Conservation (phyloP, 768 basidiomycete genomes). For the Lanmaoa pseudosensibilis region DNA sequence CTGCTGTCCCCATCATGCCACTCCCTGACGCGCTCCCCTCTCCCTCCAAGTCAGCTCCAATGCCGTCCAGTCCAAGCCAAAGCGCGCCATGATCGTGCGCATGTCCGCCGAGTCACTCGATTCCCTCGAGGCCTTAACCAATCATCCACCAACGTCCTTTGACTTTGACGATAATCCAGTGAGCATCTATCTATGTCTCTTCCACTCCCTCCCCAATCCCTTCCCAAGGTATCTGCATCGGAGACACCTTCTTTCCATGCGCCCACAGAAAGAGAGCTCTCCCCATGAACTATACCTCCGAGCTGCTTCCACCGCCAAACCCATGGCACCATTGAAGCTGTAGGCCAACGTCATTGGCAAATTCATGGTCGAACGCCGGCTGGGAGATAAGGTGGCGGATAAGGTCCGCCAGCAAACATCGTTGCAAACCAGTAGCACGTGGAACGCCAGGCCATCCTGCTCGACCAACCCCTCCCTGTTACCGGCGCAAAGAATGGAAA, state of each 20-base stretch:
- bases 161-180: slow-evolving; percentile 65
- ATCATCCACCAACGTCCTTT: slow-evolving; percentile 51
- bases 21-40: slow-evolving; percentile 55
- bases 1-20: slow-evolving; percentile 51
- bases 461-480: slow-evolving; percentile 36
- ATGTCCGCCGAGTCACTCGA: slow-evolving; percentile 73
- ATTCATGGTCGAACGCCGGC: slow-evolving; percentile 63
- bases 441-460: slow-evolving; percentile 48
- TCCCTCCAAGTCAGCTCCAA: slow-evolving; percentile 59
- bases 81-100: slow-evolving; percentile 74
- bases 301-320: slow-evolving; percentile 54
- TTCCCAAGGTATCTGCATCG: slow-evolving; percentile 63
- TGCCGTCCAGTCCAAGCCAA: slow-evolving; percentile 56
- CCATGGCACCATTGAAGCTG: slow-evolving; percentile 65
- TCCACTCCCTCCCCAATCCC: neutral
- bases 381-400: slow-evolving; percentile 44
- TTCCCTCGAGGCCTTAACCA: slow-evolving; percentile 53
- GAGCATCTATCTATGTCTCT: slow-evolving; percentile 26
- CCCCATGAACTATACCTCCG: slow-evolving; percentile 76
- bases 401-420: slow-evolving; percentile 49
- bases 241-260: slow-evolving; percentile 65
- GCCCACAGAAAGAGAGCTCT: slow-evolving; percentile 48
- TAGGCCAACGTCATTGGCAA: slow-evolving; percentile 75
- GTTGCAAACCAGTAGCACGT: slow-evolving; percentile 48
- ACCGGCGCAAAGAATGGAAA: slow-evolving; percentile 41